phyloP scores from a whole-genome alignment of 1,139 yeast genomes.

The Suhomyces yuchorum region DNA sequence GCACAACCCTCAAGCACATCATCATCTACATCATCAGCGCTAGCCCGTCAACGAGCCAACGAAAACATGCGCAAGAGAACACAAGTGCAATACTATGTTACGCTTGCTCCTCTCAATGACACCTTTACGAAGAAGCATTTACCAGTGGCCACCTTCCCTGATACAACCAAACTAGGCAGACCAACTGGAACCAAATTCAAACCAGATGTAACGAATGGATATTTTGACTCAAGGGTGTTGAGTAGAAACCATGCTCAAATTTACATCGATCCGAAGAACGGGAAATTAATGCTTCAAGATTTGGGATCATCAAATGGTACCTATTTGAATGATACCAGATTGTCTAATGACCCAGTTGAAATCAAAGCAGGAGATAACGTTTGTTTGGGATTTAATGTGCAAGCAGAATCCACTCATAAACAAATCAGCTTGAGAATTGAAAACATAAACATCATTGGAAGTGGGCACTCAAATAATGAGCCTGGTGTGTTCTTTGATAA shows the following conservation, averaged over 20 bases:
- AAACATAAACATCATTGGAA: constrained; percentile 57
- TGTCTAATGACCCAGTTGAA: constrained; percentile 65
- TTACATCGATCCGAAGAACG: constrained; percentile 68
- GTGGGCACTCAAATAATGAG: constrained; percentile 2
- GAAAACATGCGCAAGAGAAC: constrained; percentile 30
- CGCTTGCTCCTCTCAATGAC: constrained; percentile 73
- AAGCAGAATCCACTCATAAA: constrained; percentile 77
- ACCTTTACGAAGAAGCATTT: constrained; percentile 81
- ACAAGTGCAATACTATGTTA: constrained; percentile 55
- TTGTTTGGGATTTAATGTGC: constrained; percentile 90
- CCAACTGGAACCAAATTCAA: constrained; percentile 74
- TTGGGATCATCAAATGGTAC: constrained; percentile 94
- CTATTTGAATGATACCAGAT: constrained; percentile 74
- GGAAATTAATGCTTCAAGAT: constrained; percentile 78
- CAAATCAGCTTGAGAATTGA: constrained; percentile 83
- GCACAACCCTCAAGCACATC: constrained; percentile 12
- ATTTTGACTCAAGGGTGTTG: constrained; percentile 89
- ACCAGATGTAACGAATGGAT: constrained; percentile 84
- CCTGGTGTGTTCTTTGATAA: constrained; percentile 11
- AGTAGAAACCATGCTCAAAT: constrained; percentile 93
- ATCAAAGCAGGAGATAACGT: constrained; percentile 75
- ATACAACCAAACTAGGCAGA: constrained; percentile 83
- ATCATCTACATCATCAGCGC: constrained; percentile 14
- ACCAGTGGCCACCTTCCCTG: constrained; percentile 80
- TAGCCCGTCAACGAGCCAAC: constrained; percentile 16